Evolutionary conservation across 441 rosid genomes (phyloP), one percentile per base, ranked within the genome.

Genomic region (Flueggea neowawraea): DNA sequence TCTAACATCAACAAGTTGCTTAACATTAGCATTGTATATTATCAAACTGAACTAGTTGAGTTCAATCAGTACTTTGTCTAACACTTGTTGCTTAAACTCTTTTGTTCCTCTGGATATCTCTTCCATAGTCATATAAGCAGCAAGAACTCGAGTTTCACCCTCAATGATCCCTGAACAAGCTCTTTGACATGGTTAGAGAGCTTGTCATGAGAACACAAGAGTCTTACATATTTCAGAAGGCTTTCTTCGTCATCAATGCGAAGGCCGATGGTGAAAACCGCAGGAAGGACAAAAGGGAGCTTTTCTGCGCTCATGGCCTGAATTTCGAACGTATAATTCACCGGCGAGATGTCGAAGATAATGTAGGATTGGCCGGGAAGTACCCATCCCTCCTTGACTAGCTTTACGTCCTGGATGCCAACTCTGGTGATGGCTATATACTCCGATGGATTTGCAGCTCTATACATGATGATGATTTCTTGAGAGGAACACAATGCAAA

Each of bases 271-370:
- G 90, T 82, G 80, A 88, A 88, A 22, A 88, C 88, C 0, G 91
- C 88, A 0, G 91, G 95, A 15, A 88, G 86, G 33, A 82, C 49
- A 31, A 88, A 88, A 12, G 91, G 91, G 22, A 88, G 89, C 65
- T 88, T 85, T 83, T 88, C 91, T 10, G 91, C 89, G 4, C 86
- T 81, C 91, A 85, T 88, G 15, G 91, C 91, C 6, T 85, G 95
- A 16, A 85, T 91, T 66, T 88, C 78, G 70, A 88, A 84, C 1
- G 85, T 84, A 81, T 86, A 86, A 69, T 88, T 84, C 12, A 88
- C 91, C 0, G 91, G 91, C 2, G 91, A 82, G 6, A 85, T 74
- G 28, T 88, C 89, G 60, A 85, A 76, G 22, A 69, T 58, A 8
- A 78, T 44, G 58, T 72, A 85, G 0, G 75, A 72, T 50, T 85